These are phyloP conservation scores for Speleostelium caveatum DNA, from an alignment of 78 protist genomes.

Conservation along the genomic window DNA sequence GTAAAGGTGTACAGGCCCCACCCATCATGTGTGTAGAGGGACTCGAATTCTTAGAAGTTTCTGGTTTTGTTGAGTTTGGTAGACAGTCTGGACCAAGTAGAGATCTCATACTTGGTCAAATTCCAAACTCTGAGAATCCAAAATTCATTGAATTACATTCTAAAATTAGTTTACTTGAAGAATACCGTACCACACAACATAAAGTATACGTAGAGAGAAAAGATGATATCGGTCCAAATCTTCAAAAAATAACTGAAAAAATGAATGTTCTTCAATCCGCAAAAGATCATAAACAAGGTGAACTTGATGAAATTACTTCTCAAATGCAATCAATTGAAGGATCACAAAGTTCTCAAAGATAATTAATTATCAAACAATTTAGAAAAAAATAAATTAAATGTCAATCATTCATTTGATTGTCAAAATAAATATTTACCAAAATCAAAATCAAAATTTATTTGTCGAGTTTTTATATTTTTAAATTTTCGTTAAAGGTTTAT, in stretches of 20 bases:
- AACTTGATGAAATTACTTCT: neutral
- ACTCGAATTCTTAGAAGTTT: conserved; percentile 30
- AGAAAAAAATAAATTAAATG: no score
- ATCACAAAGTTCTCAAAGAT: no score
- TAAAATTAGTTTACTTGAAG: conserved; percentile 3
- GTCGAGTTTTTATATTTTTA: no score
- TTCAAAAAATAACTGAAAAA: neutral
- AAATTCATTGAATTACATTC: neutral
- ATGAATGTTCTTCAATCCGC: neutral
- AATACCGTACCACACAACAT: neutral
- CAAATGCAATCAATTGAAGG: neutral
- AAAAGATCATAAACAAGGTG: neutral
- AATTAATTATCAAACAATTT: no score
- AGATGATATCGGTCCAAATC: neutral
- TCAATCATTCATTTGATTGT: no score
- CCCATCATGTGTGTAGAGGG: conserved; percentile 38
- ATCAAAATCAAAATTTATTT: no score
- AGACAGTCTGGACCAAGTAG: neutral
- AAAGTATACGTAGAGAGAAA: conserved; percentile 3
- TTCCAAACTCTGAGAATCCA: conserved; percentile 29
- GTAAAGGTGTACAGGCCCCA: neutral
- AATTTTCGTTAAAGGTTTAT: no score
- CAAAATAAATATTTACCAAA: no score
- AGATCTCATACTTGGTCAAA: conserved; percentile 37
- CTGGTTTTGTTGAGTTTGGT: conserved; percentile 75